A percentile compares a stretch with the other conserved stretches of the same genome.
Evolutionary conservation across 176 grass and related monocot genomes (phyloP).

Genomic region (Canna indica): DNA sequence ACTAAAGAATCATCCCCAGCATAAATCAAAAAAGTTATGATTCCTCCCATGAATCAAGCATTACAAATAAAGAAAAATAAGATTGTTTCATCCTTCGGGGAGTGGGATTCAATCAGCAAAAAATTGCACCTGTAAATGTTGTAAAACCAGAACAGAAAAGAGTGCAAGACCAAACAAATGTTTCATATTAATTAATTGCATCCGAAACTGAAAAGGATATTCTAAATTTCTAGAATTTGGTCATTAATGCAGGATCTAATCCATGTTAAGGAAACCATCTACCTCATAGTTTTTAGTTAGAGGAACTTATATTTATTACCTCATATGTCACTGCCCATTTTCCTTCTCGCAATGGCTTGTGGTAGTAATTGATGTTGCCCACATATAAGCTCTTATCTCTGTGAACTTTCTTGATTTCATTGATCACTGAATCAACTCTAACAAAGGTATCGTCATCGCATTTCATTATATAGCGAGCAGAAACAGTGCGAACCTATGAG

Average conservation of each 20-base stretch:
- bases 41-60: neutral
- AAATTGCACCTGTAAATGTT: neutral
- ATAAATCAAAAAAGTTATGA: neutral
- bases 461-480: conserved; percentile 94
- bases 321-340: conserved; percentile 98
- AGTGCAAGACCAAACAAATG: neutral
- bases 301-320: conserved; percentile 38
- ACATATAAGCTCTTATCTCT: conserved; percentile 58
- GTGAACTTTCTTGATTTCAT: conserved; percentile 55
- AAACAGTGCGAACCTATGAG: conserved; percentile 49
- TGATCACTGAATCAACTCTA: conserved; percentile 69
- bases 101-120: neutral
- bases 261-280: neutral
- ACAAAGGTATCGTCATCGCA: conserved; percentile 95
- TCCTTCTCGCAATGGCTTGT: conserved; percentile 79
- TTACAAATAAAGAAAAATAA: neutral
- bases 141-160: neutral
- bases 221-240: neutral
- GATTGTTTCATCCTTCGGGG: neutral
- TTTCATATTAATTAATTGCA: neutral
- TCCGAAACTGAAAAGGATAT: neutral
- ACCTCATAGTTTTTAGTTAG: neutral
- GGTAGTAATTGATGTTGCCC: conserved; percentile 93
- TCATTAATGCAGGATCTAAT: neutral
- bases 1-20: neutral